Conservation (phyloP, 257 asterid genomes). For the Fraxinus quadrangulata region DNA sequence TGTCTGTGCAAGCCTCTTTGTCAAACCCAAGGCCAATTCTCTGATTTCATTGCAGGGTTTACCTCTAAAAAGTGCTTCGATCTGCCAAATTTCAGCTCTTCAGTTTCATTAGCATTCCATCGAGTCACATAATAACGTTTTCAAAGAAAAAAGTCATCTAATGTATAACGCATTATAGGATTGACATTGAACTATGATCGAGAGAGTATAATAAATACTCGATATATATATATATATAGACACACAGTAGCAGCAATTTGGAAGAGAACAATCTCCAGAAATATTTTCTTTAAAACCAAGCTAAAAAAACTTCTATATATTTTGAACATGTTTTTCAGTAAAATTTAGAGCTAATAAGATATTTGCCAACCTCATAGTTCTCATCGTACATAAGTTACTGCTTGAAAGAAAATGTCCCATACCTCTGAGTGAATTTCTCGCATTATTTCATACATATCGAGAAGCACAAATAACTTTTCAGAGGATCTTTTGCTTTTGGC, state of each 20-base stretch:
- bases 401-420: slow-evolving; percentile 27
- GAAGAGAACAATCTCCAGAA: background rate
- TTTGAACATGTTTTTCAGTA: background rate
- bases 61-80: slow-evolving; percentile 82
- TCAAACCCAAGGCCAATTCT: slow-evolving; percentile 93
- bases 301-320: slow-evolving; percentile 17
- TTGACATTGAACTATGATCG: slow-evolving; percentile 10
- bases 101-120: slow-evolving; percentile 18
- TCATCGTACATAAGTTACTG: background rate
- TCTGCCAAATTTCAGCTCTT: slow-evolving; percentile 47
- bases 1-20: slow-evolving; percentile 94
- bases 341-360: slow-evolving; percentile 16
- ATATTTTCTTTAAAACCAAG: background rate
- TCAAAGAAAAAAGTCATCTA: slow-evolving; percentile 14
- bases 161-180: slow-evolving; percentile 11
- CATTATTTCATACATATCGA: slow-evolving; percentile 99
- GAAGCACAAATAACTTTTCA: slow-evolving; percentile 92
- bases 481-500: slow-evolving; percentile 99
- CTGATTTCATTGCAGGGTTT: slow-evolving; percentile 86
- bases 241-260: background rate
- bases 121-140: slow-evolving; percentile 4
- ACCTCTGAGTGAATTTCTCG: slow-evolving; percentile 96
- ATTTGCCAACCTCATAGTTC: slow-evolving; percentile 12
- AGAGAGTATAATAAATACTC: background rate
- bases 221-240: background rate